These are phyloP conservation scores for Xylaria arbuscula DNA, from an alignment of 2,329 filamentous ascomycete genomes.

Conservation along the genomic window DNA sequence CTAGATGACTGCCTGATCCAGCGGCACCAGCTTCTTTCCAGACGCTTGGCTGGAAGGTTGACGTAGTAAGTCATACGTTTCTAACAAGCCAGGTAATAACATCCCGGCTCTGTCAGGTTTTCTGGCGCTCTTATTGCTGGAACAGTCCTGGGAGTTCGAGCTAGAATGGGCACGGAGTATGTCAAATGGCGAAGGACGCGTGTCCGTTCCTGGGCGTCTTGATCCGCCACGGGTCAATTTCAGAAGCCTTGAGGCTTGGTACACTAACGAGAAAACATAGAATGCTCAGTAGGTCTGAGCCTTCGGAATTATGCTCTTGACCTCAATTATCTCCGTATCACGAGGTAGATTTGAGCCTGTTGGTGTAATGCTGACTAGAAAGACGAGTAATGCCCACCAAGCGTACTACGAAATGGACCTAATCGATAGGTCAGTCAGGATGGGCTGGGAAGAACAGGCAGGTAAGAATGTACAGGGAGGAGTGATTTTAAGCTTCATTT, in stretches of 20 bases:
- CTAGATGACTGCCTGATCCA: slow-evolving; percentile 34
- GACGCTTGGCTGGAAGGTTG: slow-evolving; percentile 30
- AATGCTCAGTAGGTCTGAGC: slow-evolving; percentile 5
- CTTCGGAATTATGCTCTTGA: slow-evolving; percentile 5
- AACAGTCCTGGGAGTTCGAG: slow-evolving; percentile 14
- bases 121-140: slow-evolving; percentile 16
- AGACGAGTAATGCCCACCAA: background rate
- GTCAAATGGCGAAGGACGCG: slow-evolving; percentile 25
- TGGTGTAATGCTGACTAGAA: background rate
- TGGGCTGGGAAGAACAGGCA: background rate
- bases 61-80: slow-evolving; percentile 35
- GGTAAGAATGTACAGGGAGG: background rate
- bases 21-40: slow-evolving; percentile 24
- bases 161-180: slow-evolving; percentile 2
- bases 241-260: slow-evolving; percentile 20
- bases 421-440: background rate
- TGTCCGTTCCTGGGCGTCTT: slow-evolving; percentile 15
- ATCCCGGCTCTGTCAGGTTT: slow-evolving; percentile 16
- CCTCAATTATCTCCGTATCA: background rate
- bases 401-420: background rate
- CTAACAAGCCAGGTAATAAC: slow-evolving; percentile 20
- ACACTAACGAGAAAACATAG: slow-evolving; percentile 7
- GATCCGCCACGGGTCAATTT: slow-evolving; percentile 19
- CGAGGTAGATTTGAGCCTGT: background rate
- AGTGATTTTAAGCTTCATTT: background rate